phyloP scores from a whole-genome alignment of 1,284 basidiomycete genomes.

The Ustilago vetiveriae region DNA sequence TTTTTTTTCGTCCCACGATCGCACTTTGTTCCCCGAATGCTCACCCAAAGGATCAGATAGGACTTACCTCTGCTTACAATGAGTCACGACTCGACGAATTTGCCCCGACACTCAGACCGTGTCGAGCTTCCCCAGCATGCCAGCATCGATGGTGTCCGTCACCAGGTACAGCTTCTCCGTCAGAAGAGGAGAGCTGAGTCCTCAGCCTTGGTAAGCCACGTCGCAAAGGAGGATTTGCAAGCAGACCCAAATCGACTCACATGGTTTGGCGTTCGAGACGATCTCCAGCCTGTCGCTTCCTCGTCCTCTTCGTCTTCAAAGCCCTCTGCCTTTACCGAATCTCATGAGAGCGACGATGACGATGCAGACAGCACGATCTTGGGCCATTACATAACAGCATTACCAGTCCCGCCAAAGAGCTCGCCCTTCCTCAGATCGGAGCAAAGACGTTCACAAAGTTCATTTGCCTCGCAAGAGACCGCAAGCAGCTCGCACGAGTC shows the following conservation, averaged over 20 bases:
- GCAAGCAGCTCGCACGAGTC: constrained; percentile 21
- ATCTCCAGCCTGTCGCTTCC: background rate
- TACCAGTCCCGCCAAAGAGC: constrained; percentile 16
- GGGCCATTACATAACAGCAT: constrained; percentile 16
- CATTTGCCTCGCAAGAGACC: constrained; percentile 12
- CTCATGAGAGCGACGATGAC: constrained; percentile 13
- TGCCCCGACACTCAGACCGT: too few relatives aligned
- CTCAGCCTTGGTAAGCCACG: background rate
- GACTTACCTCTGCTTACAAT: too few relatives aligned
- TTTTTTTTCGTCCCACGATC: too few relatives aligned
- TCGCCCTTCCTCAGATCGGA: background rate
- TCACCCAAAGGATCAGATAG: too few relatives aligned
- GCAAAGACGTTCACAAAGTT: background rate
- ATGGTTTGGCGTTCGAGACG: constrained; percentile 23
- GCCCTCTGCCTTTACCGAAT: background rate
- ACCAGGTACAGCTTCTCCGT: constrained; percentile 10
- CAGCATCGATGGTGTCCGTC: constrained; percentile 1
- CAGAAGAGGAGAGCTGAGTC: constrained; percentile 14
- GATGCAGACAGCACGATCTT: constrained; percentile 37
- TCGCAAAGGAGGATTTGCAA: background rate
- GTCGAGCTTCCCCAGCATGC: constrained; percentile 3
- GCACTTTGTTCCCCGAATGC: too few relatives aligned
- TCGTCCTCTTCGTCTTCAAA: background rate
- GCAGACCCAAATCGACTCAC: constrained; percentile 17
- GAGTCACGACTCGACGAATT: too few relatives aligned